phyloP scores from a whole-genome alignment of 148 eudicot genomes.

The Nyssa sinensis region DNA sequence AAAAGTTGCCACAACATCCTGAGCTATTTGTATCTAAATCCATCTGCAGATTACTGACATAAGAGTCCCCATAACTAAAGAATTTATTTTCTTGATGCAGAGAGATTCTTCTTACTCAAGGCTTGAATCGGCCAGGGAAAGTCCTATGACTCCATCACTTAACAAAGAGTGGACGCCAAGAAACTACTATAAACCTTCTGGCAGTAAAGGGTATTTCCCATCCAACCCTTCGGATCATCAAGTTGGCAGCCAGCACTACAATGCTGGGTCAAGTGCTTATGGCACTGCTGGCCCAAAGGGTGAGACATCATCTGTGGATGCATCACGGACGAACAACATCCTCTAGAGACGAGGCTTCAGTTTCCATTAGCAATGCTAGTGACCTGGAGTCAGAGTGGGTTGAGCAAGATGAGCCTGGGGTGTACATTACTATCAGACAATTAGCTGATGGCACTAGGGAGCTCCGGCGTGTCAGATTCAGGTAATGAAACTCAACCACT shows the following conservation, averaged over 20 bases:
- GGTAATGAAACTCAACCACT: constrained; percentile 35
- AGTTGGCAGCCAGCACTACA: constrained; percentile 35
- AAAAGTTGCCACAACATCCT: not conserved
- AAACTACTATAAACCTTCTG: constrained; percentile 58
- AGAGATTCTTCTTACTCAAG: constrained; percentile 86
- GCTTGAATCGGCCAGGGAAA: constrained; percentile 77
- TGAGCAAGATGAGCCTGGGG: constrained; percentile 95
- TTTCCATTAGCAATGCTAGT: constrained; percentile 93
- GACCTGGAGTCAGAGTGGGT: constrained; percentile 90
- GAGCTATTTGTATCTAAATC: not conserved
- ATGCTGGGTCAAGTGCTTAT: constrained; percentile 42
- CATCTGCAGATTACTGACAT: not conserved
- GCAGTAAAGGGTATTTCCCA: constrained; percentile 47
- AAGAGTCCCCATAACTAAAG: not conserved
- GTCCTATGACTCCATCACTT: constrained; percentile 61
- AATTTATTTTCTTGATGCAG: constrained; percentile 32
- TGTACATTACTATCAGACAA: constrained; percentile 88
- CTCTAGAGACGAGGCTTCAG: constrained; percentile 71
- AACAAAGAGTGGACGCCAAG: constrained; percentile 88
- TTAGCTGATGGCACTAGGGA: constrained; percentile 84
- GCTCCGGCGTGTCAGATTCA: constrained; percentile 93
- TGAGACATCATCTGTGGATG: constrained; percentile 67
- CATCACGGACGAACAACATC: constrained; percentile 85
- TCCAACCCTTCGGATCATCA: constrained; percentile 52
- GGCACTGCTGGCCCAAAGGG: constrained; percentile 41